These are phyloP conservation scores for Purpureocillium takamizusanense DNA, from an alignment of 2,329 filamentous ascomycete genomes.

Conservation along the genomic window DNA sequence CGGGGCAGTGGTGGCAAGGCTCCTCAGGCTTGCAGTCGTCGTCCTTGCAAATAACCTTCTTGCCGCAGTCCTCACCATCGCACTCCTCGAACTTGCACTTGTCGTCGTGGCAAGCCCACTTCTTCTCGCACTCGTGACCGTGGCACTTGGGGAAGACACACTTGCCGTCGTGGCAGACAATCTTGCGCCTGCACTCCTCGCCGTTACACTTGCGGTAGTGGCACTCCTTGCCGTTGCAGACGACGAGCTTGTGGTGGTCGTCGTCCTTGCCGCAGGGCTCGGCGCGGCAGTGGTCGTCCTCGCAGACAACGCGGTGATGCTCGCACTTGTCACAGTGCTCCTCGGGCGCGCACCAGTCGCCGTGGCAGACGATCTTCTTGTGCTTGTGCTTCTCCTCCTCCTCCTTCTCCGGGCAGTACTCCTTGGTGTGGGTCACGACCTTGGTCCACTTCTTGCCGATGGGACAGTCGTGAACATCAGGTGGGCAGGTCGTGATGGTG, in stretches of 20 bases:
- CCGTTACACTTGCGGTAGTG: conserved; percentile 14
- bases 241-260: conserved; percentile 18
- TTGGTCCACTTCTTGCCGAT: conserved; percentile 9
- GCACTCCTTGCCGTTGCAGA: conserved; percentile 19
- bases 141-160: conserved; percentile 19
- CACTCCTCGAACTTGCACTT: conserved; percentile 21
- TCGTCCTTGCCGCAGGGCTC: conserved; percentile 15
- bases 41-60: conserved; percentile 16
- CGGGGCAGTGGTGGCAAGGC: conserved; percentile 12
- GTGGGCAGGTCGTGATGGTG: conserved; percentile 20
- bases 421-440: conserved; percentile 14
- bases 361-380: conserved; percentile 25
- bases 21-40: conserved; percentile 14
- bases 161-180: conserved; percentile 21
- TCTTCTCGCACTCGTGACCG: conserved; percentile 20
- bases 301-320: conserved; percentile 22
- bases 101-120: conserved; percentile 21
- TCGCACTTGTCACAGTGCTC: conserved; percentile 17
- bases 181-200: conserved; percentile 18
- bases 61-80: conserved; percentile 19
- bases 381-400: conserved; percentile 12
- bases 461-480: conserved; percentile 14
- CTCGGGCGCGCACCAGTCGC: conserved; percentile 20
- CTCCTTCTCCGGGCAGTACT: conserved; percentile 9
- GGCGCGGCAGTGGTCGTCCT: conserved; percentile 15